Evolutionary conservation across 139 green algal genomes (phyloP), one percentile per base, ranked within the genome.

Genomic region (Microglena sp.): DNA sequence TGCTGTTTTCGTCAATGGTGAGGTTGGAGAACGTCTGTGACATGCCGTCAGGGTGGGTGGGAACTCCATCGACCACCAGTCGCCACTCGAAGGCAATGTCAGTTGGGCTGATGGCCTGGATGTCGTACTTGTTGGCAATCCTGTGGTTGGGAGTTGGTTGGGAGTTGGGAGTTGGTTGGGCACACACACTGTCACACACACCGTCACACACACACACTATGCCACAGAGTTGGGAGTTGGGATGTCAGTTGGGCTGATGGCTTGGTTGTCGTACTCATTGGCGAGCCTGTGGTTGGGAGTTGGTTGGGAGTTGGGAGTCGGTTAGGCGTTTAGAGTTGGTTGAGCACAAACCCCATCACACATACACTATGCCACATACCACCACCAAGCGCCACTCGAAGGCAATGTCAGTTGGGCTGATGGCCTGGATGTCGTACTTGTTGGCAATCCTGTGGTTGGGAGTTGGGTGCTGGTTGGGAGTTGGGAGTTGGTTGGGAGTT

Each of bases 51-150:
- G n/a, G 40, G 11, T 34, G 3, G 2, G 57, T 55, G 26, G 69
- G 69, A 24, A 35, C 6, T 27, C 85, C 85, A 43, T 85, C 81
- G 27, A 78, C 55, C 43, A 88, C 36, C 45, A 90, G 30, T 1
- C 80, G 72, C 75, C 77, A 90, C 6, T 73, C 54, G 15, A 92
- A 66, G 31, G 22, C 32, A 34, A 95, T 33, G 27, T 70, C n/a
- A n/a, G n/a, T n/a, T n/a, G n/a, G 60, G 1, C 31, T 43, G 3
- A 68, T 77, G 43, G 26, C 61, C 21, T 30, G 30, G 32, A 92
- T 89, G 67, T 79, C 75, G 32, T 89, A 75, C 62, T 80, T 81
- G 79, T 88, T 93, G 22, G 2, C 27, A 8, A 83, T 56, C 24
- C 46, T 55, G 30, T 26, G 18, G 24, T 21, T 15, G 26, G 62